Evolutionary conservation across 768 basidiomycete species (phyloP), one percentile per base, ranked within the genome.

Genomic region (Psilocybe azurescens): DNA sequence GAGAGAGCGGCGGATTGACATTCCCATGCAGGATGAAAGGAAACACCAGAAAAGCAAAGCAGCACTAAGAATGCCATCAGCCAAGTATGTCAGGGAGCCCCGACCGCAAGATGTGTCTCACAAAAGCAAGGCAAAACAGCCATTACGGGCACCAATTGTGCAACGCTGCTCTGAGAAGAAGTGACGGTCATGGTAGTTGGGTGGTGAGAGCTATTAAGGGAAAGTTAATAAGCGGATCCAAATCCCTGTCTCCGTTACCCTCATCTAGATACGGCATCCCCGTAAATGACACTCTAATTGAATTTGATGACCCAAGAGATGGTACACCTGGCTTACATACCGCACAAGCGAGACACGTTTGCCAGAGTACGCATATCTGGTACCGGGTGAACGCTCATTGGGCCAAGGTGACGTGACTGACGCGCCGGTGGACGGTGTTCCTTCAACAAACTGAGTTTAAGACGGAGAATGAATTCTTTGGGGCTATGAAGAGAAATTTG

Each of bases 21-120:
- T 75, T 30, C 89, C 89, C 60, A 90, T 71, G 75, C 89, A 89
- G 6, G 88, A 89, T 36, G 88, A 88, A 53, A 90, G 73, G 61
- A 89, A 73, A 68, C 89, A 91, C 86, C 89, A 89, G 46, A 81
- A 80, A 6, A 89, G 68, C 30, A 82, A 76, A 14, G 82, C 79
- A 49, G 69, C 59, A 46, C 77, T 76, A 55, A 28, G n/a, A 54
- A 54, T 54, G 33, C 48, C 47, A 20, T 56, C 39, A 51, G 44
- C 10, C 47, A 32, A 57, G 51, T 48, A 39, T 48, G 38, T 6
- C n/a, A 46, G 20, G 50, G 39, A 49, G 60, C 59, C 32, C 41
- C 14, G 48, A 39, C 16, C 44, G 52, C 59, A 32, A 38, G 29
- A 56, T 47, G 53, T 24, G 46, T 66, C 74, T 75, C 70, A 85